Percentiles rank a stretch among this genome's conserved stretches.
Evolutionary conservation across 495 filamentous ascomycete genomes (phyloP).

Genomic region (Hypoxylon subgilvum): DNA sequence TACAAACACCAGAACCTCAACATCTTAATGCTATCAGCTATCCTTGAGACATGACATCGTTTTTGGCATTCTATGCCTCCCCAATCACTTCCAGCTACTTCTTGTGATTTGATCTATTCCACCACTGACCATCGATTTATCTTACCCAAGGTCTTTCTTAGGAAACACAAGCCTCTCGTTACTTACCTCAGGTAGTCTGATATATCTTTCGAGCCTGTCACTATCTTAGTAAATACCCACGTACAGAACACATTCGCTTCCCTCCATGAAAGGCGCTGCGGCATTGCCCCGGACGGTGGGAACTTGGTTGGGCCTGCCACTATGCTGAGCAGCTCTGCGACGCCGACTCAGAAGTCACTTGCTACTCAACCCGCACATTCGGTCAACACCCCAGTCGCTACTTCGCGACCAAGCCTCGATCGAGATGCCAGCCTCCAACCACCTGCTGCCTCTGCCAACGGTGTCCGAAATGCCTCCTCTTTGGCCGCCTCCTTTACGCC

Average conservation of each 20-base stretch:
- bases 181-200: too few relatives aligned
- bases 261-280: slow-evolving; percentile 32
- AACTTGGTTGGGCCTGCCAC: slow-evolving; percentile 63
- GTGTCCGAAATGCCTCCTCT: slow-evolving; percentile 61
- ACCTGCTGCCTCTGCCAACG: slow-evolving; percentile 47
- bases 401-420: slow-evolving; percentile 51
- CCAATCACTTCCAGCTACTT: slow-evolving; percentile 9
- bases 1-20: slow-evolving; percentile 4
- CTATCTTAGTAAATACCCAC: too few relatives aligned
- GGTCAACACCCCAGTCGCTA: slow-evolving; percentile 38
- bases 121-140: too few relatives aligned
- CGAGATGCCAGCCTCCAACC: slow-evolving; percentile 65
- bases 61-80: not conserved
- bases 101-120: slow-evolving; percentile 9
- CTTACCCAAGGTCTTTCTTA: too few relatives aligned
- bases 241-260: slow-evolving; percentile 11
- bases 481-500: slow-evolving; percentile 66
- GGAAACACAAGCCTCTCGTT: slow-evolving; percentile 3
- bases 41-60: slow-evolving; percentile 25
- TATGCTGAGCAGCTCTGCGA: slow-evolving; percentile 68
- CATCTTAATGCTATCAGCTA: slow-evolving; percentile 11
- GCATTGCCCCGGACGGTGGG: slow-evolving; percentile 45
- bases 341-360: slow-evolving; percentile 72
- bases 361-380: slow-evolving; percentile 58
- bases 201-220: slow-evolving; percentile 11